A percentile compares a stretch with the other conserved stretches of the same genome.
phyloP scores from a whole-genome alignment of 2,329 filamentous ascomycete genomes.

The Zelopaecilomyces penicillatus region DNA sequence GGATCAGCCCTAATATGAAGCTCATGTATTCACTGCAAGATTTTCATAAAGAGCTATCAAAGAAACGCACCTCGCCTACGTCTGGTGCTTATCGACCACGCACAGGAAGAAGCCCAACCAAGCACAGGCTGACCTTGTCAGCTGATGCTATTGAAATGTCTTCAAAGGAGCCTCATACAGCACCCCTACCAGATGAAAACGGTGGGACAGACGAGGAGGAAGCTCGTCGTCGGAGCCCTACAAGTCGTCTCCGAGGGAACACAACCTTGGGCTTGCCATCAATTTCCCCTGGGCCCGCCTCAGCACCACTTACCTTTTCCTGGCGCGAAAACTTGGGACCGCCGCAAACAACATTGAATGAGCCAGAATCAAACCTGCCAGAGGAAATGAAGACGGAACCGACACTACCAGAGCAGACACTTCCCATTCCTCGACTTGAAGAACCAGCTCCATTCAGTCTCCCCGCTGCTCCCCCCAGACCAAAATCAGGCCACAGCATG shows the following conservation, averaged over 20 bases:
- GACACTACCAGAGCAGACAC: not conserved
- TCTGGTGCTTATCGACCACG: conserved; percentile 39
- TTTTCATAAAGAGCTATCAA: conserved; percentile 58
- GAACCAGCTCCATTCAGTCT: conserved; percentile 11
- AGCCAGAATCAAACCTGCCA: conserved; percentile 2
- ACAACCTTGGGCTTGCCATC: conserved; percentile 39
- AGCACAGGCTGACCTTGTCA: conserved; percentile 53
- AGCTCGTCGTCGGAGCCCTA: not conserved
- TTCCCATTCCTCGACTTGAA: conserved; percentile 2
- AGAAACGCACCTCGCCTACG: conserved; percentile 36
- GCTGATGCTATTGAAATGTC: conserved; percentile 47
- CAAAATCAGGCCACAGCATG: conserved; percentile 7
- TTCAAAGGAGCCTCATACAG: conserved; percentile 51
- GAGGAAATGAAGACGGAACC: not conserved
- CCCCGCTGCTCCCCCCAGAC: conserved; percentile 3
- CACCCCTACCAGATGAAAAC: conserved; percentile 49
- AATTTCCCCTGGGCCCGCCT: conserved; percentile 56
- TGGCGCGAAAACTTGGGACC: conserved; percentile 43
- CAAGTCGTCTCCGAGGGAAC: conserved; percentile 40
- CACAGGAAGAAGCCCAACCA: conserved; percentile 46
- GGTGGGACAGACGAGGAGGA: conserved; percentile 31
- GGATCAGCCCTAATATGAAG: conserved; percentile 90
- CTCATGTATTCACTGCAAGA: conserved; percentile 84
- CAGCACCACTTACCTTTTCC: conserved; percentile 54
- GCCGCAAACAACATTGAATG: not conserved